phyloP scores from a whole-genome alignment of 2,329 filamentous ascomycete genomes.

The Dothiorella sarmentorum region DNA sequence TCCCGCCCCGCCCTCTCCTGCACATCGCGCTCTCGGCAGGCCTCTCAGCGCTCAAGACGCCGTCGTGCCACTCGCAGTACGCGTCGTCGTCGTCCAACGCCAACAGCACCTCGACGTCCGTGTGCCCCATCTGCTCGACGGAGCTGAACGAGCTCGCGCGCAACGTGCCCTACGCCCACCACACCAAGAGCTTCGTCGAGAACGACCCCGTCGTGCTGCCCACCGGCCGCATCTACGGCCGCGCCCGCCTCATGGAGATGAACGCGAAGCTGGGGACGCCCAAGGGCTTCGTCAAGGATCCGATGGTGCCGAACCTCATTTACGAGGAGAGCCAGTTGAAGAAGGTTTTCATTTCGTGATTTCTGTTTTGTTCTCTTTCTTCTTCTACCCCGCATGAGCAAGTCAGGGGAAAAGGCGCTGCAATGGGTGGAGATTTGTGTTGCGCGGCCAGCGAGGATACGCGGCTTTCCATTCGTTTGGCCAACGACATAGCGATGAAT shows the following conservation, averaged over 20 bases:
- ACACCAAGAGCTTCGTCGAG: slow-evolving; percentile 90
- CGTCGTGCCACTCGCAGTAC: slow-evolving; percentile 75
- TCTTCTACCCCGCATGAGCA: too few relatives aligned
- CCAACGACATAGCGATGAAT: neutral
- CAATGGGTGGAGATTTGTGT: too few relatives aligned
- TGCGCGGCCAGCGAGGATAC: too few relatives aligned
- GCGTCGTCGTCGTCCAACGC: slow-evolving; percentile 52
- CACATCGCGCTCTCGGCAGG: slow-evolving; percentile 89
- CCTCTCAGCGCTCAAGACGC: slow-evolving; percentile 91
- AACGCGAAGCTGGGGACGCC: slow-evolving; percentile 74
- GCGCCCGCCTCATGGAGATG: slow-evolving; percentile 68
- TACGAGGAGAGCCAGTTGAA: slow-evolving; percentile 62
- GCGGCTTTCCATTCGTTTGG: neutral
- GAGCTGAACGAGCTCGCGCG: slow-evolving; percentile 90
- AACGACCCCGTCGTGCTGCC: slow-evolving; percentile 82
- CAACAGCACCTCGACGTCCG: slow-evolving; percentile 62
- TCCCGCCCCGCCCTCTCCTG: slow-evolving; percentile 78
- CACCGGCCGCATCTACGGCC: slow-evolving; percentile 81
- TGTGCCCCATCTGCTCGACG: slow-evolving; percentile 94
- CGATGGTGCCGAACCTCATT: slow-evolving; percentile 61
- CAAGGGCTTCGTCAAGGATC: slow-evolving; percentile 68
- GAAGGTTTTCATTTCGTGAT: slow-evolving; percentile 91
- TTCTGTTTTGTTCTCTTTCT: too few relatives aligned
- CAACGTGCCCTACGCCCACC: slow-evolving; percentile 88
- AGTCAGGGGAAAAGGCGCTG: too few relatives aligned